These are phyloP conservation scores for Vitis labrusca DNA, from an alignment of 164 flowering plant genomes.

Conservation along the genomic window DNA sequence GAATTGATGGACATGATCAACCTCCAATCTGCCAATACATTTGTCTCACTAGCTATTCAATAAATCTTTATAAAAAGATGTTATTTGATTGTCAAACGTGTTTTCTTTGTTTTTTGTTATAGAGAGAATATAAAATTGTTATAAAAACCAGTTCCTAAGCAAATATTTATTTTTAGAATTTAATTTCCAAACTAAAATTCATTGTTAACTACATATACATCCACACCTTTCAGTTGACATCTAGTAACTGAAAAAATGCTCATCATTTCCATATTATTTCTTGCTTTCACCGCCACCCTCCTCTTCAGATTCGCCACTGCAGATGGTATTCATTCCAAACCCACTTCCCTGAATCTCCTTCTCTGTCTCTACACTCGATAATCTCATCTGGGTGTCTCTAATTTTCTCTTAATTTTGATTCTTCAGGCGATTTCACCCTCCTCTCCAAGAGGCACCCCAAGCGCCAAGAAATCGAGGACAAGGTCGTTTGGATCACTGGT, in stretches of 20 bases:
- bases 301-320: slow-evolving; percentile 39
- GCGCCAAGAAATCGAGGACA: slow-evolving; percentile 77
- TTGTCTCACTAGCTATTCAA: no score
- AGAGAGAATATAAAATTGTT: no score
- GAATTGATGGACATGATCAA: no score
- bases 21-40: no score
- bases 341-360: background rate
- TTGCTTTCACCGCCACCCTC: slow-evolving; percentile 17
- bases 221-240: no score
- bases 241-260: slow-evolving; percentile 2
- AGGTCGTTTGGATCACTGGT: slow-evolving; percentile 95
- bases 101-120: no score
- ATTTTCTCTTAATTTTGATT: background rate
- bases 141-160: no score
- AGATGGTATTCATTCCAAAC: background rate
- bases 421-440: slow-evolving; percentile 75
- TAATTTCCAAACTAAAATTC: no score
- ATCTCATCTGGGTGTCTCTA: background rate
- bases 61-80: no score
- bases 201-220: no score
- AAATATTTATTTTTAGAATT: no score
- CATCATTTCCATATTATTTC: slow-evolving; percentile 7
- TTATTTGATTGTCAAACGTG: no score
- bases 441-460: slow-evolving; percentile 54
- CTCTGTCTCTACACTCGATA: background rate